Evolutionary conservation across 2,329 filamentous ascomycete species (phyloP), one percentile per base, ranked within the genome.

Genomic region (Amylocarpus encephaloides): DNA sequence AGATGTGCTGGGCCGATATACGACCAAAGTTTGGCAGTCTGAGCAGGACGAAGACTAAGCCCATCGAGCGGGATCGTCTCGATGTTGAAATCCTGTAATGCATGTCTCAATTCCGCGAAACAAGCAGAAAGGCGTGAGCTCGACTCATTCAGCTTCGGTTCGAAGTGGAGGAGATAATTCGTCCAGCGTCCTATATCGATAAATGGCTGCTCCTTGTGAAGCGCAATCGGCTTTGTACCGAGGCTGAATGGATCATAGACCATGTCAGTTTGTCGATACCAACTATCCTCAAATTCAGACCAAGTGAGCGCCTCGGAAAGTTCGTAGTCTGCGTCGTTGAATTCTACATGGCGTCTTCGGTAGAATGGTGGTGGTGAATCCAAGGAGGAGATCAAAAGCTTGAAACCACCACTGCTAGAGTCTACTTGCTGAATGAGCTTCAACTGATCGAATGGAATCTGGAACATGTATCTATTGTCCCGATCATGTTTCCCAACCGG

Each of bases 1-100:
- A 48, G 54, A 34, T 42, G 52, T 43, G 35, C 52, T 10, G 42
- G 53, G 53, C 66, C 69, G 59, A 65, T 74, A 59, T 56, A 71
- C 54, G 59, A 67, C 73, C 75, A 78, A 2, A 77, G 61, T 3
- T 64, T 60, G 11, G 70, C 59, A 4, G 61, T 50, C 1, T 46
- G 62, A 47, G 69, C 66, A 2, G 62, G 61, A 13, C 63, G 63
- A 22, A 73, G 63, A 1, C 59, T 60, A 49, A 86, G 78, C 1
- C 67, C 59, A 7, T 68, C 62, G 16, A 66, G 61, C 15, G 68
- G 51, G 30, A 73, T 62, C 13, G 84, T 69, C 0, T 69, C 62
- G 43, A 95, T 74, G 52, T 94, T 95, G 69, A 86, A 86, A 55
- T 94, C 86, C 10, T 73, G 70, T 1, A 96, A 71, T 15, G 63